phyloP scores from a whole-genome alignment of 371 early-diverging fungal species.

The Rhizopus delemar region DNA sequence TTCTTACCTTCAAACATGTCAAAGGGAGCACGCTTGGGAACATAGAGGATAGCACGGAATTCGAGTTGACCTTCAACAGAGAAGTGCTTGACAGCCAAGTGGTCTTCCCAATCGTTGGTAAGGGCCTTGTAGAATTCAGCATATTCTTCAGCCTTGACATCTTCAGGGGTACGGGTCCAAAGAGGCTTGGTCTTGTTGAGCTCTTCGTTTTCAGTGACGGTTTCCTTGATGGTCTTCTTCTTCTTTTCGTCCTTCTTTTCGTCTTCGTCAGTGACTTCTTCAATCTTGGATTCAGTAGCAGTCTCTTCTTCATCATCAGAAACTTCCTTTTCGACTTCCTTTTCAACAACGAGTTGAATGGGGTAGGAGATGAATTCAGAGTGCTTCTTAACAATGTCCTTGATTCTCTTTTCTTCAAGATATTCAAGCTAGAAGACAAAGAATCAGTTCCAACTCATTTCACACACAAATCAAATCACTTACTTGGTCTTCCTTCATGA shows the following conservation, averaged over 20 bases:
- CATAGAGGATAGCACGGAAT: constrained; percentile 78
- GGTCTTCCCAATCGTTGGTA: constrained; percentile 71
- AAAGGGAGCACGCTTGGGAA: constrained; percentile 75
- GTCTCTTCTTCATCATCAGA: constrained; percentile 72
- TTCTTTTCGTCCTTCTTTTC: constrained; percentile 76
- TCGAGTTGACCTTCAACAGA: constrained; percentile 81
- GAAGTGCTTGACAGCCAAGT: constrained; percentile 74
- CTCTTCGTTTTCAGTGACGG: constrained; percentile 50
- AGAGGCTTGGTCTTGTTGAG: constrained; percentile 80
- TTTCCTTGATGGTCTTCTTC: constrained; percentile 70
- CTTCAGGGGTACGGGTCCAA: constrained; percentile 82
- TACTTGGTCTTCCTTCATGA: constrained; percentile 76
- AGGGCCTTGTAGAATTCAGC: constrained; percentile 84
- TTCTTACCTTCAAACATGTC: constrained; percentile 64
- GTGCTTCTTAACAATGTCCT: constrained; percentile 77
- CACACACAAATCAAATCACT: constrained; percentile 47
- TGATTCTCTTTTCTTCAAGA: constrained; percentile 57
- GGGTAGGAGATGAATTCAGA: constrained; percentile 79
- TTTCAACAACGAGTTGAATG: constrained; percentile 52
- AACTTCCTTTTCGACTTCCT: constrained; percentile 82
- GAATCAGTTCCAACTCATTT: neutral
- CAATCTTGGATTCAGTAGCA: constrained; percentile 59
- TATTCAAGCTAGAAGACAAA: constrained; percentile 45
- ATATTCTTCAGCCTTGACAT: constrained; percentile 76
- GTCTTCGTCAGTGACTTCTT: constrained; percentile 59